Base-by-base conservation (phyloP, 768 basidiomycete genomes). In the Pisolithus marmoratus region DNA sequence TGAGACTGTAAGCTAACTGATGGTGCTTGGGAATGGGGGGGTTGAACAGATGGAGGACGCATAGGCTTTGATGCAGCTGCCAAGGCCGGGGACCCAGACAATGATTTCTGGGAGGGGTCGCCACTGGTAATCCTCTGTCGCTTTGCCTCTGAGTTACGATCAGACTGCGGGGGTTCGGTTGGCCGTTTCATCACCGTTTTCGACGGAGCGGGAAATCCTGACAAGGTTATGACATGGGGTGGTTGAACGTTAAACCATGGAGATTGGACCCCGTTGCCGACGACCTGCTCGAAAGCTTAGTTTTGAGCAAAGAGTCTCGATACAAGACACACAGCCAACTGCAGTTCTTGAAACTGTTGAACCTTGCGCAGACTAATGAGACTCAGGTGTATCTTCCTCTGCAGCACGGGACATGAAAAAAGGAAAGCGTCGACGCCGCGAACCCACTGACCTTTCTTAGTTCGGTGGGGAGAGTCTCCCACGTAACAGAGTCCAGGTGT, bases 381-480 rank as follows among this genome's bases (percentile, higher is more conserved):
- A 56, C 73, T 84, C 46, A 79, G 70, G 52, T 77, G 67, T 45
- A 87, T 84, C 46, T 79, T 78, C 57, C 85, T 73, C 86, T 88
- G 51, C 38, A 19, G 0, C 37, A 27, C 49, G 26, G 31, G 19
- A n/a, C 45, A 46, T 46, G 36, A 26, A 4, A 19, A 36, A 24
- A 6, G 27, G 1, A 37, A 1, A 15, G 14, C 34, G 5, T 5
- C 2, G 34, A 7, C 9, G 22, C 17, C 17, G 46, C n/a, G 12
- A 5, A 23, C 71, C 6, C 42, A 23, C 43, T 37, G 8, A 83
- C 86, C 72, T 84, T 84, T 51, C 75, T 80, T 24, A 88, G 60
- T 61, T 88, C 86, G 3, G 50, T 29, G 1, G 85, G 80, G 3
- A 89, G 63, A 3, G 74, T 71, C 14, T 82, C 79, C 86, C 85